These are phyloP conservation scores for Epicoccum nigrum DNA, from an alignment of 2,329 filamentous ascomycete species.

Conservation along the genomic window DNA sequence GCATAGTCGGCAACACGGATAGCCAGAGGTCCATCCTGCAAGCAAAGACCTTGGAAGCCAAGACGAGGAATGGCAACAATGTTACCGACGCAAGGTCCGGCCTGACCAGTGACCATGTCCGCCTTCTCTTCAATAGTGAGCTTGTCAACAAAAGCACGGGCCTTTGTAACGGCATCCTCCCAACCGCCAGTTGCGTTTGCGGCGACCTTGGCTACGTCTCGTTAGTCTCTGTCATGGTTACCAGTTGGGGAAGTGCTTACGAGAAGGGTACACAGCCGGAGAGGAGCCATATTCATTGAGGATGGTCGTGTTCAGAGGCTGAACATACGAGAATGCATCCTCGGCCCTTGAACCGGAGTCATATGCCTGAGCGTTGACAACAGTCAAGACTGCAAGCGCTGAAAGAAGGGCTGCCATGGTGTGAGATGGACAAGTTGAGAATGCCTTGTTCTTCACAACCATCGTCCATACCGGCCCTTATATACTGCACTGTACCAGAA, in stretches of 20 bases:
- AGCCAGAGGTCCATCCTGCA: slow-evolving; percentile 49
- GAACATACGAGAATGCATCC: slow-evolving; percentile 36
- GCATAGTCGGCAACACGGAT: slow-evolving; percentile 44
- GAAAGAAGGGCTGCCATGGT: slow-evolving; percentile 37
- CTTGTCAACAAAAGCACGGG: slow-evolving; percentile 39
- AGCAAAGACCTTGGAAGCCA: slow-evolving; percentile 49
- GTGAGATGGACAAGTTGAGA: slow-evolving; percentile 19
- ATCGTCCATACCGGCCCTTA: slow-evolving; percentile 22
- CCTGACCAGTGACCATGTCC: slow-evolving; percentile 49
- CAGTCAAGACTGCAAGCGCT: slow-evolving; percentile 30
- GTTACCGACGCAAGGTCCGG: slow-evolving; percentile 62
- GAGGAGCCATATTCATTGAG: slow-evolving; percentile 38
- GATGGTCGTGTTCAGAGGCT: slow-evolving; percentile 40
- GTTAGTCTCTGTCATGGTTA: slow-evolving; percentile 49
- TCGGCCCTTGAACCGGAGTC: slow-evolving; percentile 21
- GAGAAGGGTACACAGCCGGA: slow-evolving; percentile 36
- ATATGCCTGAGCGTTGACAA: slow-evolving; percentile 36
- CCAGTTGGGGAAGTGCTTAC: slow-evolving; percentile 21
- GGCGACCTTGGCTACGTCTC: slow-evolving; percentile 32
- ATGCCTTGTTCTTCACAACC: slow-evolving; percentile 16
- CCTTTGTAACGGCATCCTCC: slow-evolving; percentile 41
- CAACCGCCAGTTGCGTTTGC: slow-evolving; percentile 39
- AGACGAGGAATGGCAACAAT: slow-evolving; percentile 48
- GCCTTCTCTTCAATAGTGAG: slow-evolving; percentile 43
- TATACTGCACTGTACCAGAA: slow-evolving; percentile 20